Percentiles rank a stretch among this genome's conserved stretches.
Conservation (phyloP, 805 yeast species). For the Kuraishia cidri region DNA sequence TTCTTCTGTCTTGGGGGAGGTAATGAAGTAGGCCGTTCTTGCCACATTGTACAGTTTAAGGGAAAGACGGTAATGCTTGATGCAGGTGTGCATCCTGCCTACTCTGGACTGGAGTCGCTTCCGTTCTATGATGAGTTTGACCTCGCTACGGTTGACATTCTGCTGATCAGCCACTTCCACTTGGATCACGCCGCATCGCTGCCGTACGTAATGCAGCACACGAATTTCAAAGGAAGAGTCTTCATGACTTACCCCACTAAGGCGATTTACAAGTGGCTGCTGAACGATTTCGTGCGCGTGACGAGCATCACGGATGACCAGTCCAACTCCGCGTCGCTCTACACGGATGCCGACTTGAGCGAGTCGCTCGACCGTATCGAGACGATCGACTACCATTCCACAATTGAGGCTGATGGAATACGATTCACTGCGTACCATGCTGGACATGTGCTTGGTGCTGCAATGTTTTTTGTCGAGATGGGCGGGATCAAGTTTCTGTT, state of each 20-base stretch:
- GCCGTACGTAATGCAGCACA: conserved; percentile 97
- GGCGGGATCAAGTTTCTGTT: conserved; percentile 85
- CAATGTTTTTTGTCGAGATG: conserved; percentile 92
- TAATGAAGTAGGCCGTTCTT: conserved; percentile 94
- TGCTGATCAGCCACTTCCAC: conserved; percentile 91
- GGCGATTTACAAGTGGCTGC: conserved; percentile 93
- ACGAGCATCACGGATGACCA: conserved; percentile 44
- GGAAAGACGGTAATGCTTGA: conserved; percentile 96
- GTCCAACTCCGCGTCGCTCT: conserved; percentile 35
- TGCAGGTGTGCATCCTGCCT: conserved; percentile 98
- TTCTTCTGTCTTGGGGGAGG: conserved; percentile 97
- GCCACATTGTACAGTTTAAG: conserved; percentile 86
- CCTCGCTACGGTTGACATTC: conserved; percentile 73
- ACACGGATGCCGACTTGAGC: conserved; percentile 84
- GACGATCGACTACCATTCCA: conserved; percentile 92
- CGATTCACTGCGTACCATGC: conserved; percentile 98
- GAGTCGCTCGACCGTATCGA: conserved; percentile 86
- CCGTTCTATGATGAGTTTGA: conserved; percentile 97
- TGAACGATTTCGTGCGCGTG: conserved; percentile 90
- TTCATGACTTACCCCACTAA: conserved; percentile 99
- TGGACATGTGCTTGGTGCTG: conserved; percentile 99
- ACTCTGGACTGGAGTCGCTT: conserved; percentile 77
- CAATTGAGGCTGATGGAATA: conserved; percentile 89
- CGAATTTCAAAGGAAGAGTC: conserved; percentile 89
- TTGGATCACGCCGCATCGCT: conserved; percentile 96